Evolutionary conservation across 2,329 filamentous ascomycete genomes (phyloP).

Genomic region (Cercospora sp.): DNA sequence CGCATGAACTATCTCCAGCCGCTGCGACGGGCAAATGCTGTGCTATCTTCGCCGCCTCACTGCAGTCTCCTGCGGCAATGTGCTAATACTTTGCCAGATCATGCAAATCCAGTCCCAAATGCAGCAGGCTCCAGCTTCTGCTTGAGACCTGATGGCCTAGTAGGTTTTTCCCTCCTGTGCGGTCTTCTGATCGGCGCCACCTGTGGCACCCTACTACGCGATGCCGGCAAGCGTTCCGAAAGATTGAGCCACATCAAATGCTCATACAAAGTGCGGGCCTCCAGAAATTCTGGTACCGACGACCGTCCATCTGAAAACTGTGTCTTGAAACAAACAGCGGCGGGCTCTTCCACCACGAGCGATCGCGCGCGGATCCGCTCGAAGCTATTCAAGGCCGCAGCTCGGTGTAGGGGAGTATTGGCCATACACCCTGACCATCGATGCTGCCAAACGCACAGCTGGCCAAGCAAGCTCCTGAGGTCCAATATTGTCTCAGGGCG

Average conservation of each 20-base stretch:
- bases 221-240: background rate
- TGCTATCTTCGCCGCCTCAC: background rate
- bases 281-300: background rate
- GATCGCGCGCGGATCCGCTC: background rate
- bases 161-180: background rate
- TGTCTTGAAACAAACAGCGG: background rate
- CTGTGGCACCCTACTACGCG: background rate
- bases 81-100: conserved; percentile 8
- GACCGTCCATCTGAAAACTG: background rate
- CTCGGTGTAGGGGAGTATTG: background rate
- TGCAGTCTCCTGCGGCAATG: background rate
- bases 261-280: background rate
- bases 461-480: background rate
- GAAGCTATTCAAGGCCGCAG: background rate
- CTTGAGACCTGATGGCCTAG: background rate
- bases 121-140: conserved; percentile 35
- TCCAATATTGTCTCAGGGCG: background rate
- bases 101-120: conserved; percentile 46
- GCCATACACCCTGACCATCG: background rate
- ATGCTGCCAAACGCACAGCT: background rate
- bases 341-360: background rate
- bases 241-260: too few species aligned
- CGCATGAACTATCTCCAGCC: too few species aligned
- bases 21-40: background rate
- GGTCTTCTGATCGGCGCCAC: background rate